Base-by-base conservation (phyloP, 345 rosid species). In the Eucalyptus sideroxylon region DNA sequence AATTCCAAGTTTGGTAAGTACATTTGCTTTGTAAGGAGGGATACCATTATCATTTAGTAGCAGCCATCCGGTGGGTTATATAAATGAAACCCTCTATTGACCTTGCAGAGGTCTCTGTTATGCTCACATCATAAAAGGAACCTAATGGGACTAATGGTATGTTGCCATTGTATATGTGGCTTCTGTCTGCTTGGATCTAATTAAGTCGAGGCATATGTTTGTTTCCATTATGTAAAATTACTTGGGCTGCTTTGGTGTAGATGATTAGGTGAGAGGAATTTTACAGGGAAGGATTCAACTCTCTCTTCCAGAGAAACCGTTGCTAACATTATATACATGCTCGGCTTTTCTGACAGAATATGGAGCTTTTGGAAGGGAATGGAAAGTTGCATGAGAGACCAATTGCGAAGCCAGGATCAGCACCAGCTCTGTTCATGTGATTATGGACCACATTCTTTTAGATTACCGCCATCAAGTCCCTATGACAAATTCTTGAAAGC, bases 391-490 rank as follows among this genome's bases (percentile, higher is more conserved):
- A 88, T 9, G 86, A 49, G 44, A 91, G 91, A 88, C n/a, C 90
- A 91, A 89, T 92, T 89, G 31, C 92, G 50, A 90, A 81, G 88
- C 80, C 90, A 69, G 88, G 91, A 92, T 87, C 94, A 92, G 90
- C 95, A 91, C 16, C 90, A 92, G 24, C 89, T 91, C 69, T 91
- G 93, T 87, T 90, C 94, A 24, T 92, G 47, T 0, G 95, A 93
- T 69, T 90, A 91, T 26, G 94, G 94, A 62, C 96, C 94, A 47
- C 93, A 91, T 89, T 95, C 97, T 62, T 97, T 96, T 91, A 91
- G 92, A 91, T 94, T 96, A 91, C 98, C 97, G n/a, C 97, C 97
- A 87, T 94, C 99, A 51, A 95, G 97, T 91, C 99, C 99, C 4
- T 94, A 95, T 34, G 98, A 95, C 90, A 95, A 96, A 86, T 97